Base-by-base conservation (phyloP, 495 filamentous ascomycete species). In the Saxophila tyrrhenica region DNA sequence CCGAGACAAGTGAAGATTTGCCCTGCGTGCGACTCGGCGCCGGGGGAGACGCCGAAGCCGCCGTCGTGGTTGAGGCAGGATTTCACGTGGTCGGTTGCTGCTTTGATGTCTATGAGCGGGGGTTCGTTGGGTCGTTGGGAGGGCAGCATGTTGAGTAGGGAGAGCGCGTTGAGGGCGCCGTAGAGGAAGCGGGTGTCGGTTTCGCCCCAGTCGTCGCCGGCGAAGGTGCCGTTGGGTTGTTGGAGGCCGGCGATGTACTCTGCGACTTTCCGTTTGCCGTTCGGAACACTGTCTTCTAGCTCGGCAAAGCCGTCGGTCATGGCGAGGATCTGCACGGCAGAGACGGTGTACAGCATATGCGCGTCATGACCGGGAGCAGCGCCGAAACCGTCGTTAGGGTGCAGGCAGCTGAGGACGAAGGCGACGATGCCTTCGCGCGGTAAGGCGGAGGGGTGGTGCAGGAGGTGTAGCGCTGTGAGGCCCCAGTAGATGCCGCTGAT, bases 401-500 rank as follows among this genome's bases (percentile, higher is more conserved):
- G 80, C 67, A 94, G 85, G 58, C 94, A 98, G 2, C 86, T 91
- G 1, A 95, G 77, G 5, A 97, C 87, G 70, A 94, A 98, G 60
- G 87, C 80, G 65, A 98, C 82, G 25, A 89, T 85, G 55, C 88
- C 81, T 39, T 83, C 73, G 25, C 89, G 83, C 16, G 90, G 83
- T 8, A 98, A 77, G 3, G 83, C 87, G 32, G 90, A 77, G 5
- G 89, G 86, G 49, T 79, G 81, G 46, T 82, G 79, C 39, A 98
- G 80, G 16, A 97, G 76, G 71, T 95, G 84, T 8, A 97, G 77
- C 15, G 91, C 84, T 2, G 81, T 91, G 51, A 98, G 72, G 23
- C 94, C 92, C 92, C 92, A 98, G 70, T 98, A 98, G 35, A 97
- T 77, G 29, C 92, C 92, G 65, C 89, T 95, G 29, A 97, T 74